phyloP scores from a whole-genome alignment of 2,329 filamentous ascomycete genomes.

The Fusarium pininemorale region DNA sequence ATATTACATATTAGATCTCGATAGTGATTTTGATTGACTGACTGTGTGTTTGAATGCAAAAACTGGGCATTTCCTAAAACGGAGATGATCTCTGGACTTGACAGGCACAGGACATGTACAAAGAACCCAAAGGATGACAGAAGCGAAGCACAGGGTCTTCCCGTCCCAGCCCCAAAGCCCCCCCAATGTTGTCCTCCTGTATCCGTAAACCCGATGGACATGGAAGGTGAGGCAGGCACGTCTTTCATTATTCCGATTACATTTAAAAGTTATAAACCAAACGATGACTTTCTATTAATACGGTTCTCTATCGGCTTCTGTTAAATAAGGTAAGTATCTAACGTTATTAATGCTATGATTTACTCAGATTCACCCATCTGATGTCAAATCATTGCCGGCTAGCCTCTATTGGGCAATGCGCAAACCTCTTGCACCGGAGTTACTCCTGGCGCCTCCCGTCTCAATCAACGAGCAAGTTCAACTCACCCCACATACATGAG shows the following conservation, averaged over 20 bases:
- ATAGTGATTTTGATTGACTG: not conserved
- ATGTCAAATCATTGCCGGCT: not conserved
- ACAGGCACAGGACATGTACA: not conserved
- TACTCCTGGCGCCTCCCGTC: not conserved
- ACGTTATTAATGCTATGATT: not conserved
- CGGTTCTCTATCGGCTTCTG: not conserved
- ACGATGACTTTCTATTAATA: too few relatives aligned
- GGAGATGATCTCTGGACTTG: not conserved
- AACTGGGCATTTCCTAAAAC: not conserved
- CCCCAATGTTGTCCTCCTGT: not conserved
- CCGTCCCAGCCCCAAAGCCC: not conserved
- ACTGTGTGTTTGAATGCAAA: not conserved
- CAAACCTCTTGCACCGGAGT: slow-evolving; percentile 7
- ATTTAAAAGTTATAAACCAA: not conserved
- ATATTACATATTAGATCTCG: not conserved
- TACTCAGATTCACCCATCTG: not conserved
- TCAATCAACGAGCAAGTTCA: not conserved
- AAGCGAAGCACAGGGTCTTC: slow-evolving; percentile 12
- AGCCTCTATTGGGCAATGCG: not conserved
- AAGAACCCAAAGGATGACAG: not conserved
- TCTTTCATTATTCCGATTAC: not conserved
- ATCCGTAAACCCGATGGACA: not conserved
- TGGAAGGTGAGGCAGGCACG: not conserved
- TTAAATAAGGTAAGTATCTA: not conserved
- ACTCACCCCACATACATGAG: slow-evolving; percentile 4